Base-by-base conservation (phyloP, 2,329 filamentous ascomycete species). In the Colletotrichum camelliae region DNA sequence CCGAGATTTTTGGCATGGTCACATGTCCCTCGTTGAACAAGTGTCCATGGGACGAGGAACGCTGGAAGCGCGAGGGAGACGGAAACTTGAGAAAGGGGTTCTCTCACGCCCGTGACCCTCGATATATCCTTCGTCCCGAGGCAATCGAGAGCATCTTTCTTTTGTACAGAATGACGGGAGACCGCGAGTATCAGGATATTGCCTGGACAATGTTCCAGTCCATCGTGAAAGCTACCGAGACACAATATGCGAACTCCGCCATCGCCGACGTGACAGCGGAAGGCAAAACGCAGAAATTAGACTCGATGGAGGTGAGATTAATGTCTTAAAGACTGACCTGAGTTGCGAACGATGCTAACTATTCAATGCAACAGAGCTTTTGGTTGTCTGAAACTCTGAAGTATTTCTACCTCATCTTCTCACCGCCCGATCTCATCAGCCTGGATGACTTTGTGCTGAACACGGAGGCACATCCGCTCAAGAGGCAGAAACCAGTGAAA, bases 311-410 rank as follows among this genome's bases (percentile, higher is more conserved):
- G 80, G 82, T 82, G 58, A 62, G 74, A 60, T 12, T 10, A 9
- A 85, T 39, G 80, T 74, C 16, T 80, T 79, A 76, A 77, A 80
- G 76, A 78, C 9, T 8, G 16, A 33, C 10, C n/a, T 52, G 43
- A n/a, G 64, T 27, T 58, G 39, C 21, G 16, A n/a, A 15, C 4
- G 33, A 33, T 29, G 27, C 65, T 76, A 21, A 76, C 35, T 4
- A 7, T 62, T 21, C 6, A 21, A 52, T 16, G 7, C 8, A 48
- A 8, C 89, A 95, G 86, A 93, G 90, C 77, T 95, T 94, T 80
- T 95, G 93, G 92, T 85, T 93, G 79, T 91, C 91, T 0, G 93
- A 95, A 85, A 95, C 93, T 24, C 84, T 95, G 74, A 95, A 95
- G 83, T 95, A 95, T 78, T 94, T 95, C 74, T 95, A 93, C 78